phyloP scores from a whole-genome alignment of 257 asterid species.

The Voacanga thouarsii region DNA sequence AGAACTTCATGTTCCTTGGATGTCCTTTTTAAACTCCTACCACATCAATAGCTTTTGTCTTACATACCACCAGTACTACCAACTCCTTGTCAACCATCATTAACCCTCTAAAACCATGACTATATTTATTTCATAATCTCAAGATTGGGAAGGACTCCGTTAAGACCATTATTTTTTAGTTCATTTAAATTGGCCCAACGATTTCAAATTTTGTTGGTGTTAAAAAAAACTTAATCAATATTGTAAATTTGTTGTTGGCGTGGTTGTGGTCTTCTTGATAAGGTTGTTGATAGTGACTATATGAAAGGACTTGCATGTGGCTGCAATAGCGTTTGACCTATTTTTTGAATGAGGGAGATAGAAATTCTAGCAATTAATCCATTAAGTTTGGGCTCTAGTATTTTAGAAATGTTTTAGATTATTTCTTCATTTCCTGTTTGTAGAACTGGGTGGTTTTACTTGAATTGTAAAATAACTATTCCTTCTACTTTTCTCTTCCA shows the following conservation, averaged over 20 bases:
- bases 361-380: no score
- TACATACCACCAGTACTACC: no score
- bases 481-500: no score
- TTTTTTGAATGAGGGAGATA: no score
- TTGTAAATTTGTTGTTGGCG: not conserved
- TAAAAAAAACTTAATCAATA: not conserved
- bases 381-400: no score
- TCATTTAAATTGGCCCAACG: not conserved
- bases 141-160: not conserved
- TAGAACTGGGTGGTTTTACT: no score
- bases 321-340: not conserved
- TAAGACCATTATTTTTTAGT: not conserved
- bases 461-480: no score
- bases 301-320: not conserved
- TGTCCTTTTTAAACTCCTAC: not conserved
- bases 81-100: not conserved
- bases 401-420: no score
- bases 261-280: not conserved
- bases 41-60: no score
- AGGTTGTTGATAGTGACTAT: not conserved
- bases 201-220: not conserved
- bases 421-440: no score
- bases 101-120: not conserved
- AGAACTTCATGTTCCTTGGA: not conserved
- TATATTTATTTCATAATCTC: not conserved